Percentiles rank a stretch among this genome's conserved stretches.
These are phyloP conservation scores for Trypanosoma platydactyli DNA, from an alignment of 208 protist species.

Conservation along the genomic window DNA sequence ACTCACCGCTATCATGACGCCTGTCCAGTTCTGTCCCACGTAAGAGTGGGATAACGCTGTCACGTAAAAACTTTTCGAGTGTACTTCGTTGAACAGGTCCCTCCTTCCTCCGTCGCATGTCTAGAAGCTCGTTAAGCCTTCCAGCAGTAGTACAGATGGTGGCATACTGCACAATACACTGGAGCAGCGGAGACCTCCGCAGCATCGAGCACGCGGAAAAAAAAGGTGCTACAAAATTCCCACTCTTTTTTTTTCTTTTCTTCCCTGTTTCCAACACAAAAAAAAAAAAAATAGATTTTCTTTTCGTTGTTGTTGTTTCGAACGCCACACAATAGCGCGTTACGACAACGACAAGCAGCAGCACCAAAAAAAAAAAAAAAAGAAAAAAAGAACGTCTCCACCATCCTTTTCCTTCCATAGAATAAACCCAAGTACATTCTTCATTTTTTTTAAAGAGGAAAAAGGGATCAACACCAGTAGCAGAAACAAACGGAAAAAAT, in stretches of 20 bases:
- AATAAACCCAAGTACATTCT: too few species aligned
- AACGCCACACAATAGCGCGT: conserved; percentile 6
- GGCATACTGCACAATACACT: conserved; percentile 18
- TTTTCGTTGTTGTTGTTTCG: too few species aligned
- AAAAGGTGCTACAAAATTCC: neutral
- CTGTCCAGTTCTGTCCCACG: conserved; percentile 60
- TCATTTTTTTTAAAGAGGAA: too few species aligned
- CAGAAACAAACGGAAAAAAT: too few species aligned
- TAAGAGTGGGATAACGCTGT: conserved; percentile 69
- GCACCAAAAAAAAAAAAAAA: conserved; percentile 29
- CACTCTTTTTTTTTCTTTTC: neutral
- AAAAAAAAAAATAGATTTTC: too few species aligned
- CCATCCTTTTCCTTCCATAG: neutral
- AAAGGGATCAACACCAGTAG: too few species aligned
- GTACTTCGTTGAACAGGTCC: conserved; percentile 33
- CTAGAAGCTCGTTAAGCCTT: conserved; percentile 63
- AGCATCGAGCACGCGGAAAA: conserved; percentile 19
- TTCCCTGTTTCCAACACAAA: too few species aligned
- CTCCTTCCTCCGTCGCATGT: conserved; percentile 30
- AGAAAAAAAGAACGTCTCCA: conserved; percentile 8
- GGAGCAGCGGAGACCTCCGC: conserved; percentile 3
- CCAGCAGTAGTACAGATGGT: conserved; percentile 14
- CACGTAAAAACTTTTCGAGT: conserved; percentile 61
- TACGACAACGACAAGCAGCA: conserved; percentile 11
- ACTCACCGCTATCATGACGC: conserved; percentile 42